Conservation (phyloP, 2,329 filamentous ascomycete genomes). For the Zasmidium citrigriseum region DNA sequence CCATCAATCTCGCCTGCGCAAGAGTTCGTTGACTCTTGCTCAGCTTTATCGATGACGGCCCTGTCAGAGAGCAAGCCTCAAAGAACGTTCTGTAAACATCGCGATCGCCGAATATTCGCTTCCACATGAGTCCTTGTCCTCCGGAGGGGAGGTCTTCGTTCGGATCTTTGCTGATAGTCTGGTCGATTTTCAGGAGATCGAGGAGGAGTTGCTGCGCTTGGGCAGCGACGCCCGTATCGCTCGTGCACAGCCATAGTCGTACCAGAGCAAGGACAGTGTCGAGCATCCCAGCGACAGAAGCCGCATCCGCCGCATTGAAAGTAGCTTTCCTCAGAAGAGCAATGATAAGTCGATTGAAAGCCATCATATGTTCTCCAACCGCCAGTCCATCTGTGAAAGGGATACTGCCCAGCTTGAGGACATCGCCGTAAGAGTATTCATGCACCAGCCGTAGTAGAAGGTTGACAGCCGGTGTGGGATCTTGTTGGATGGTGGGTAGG, state of each 20-base stretch:
- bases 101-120: conserved; percentile 61
- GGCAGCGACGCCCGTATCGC: conserved; percentile 57
- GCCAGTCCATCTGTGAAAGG: conserved; percentile 58
- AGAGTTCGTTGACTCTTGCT: conserved; percentile 58
- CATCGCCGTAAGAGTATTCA: conserved; percentile 52
- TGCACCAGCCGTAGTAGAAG: conserved; percentile 53
- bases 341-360: conserved; percentile 59
- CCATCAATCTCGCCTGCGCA: conserved; percentile 61
- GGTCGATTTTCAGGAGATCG: conserved; percentile 54
- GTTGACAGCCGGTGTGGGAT: conserved; percentile 56
- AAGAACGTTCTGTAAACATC: conserved; percentile 61
- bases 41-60: conserved; percentile 39
- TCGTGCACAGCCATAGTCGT: conserved; percentile 59
- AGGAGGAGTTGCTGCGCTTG: conserved; percentile 56
- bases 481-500: conserved; percentile 56
- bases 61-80: conserved; percentile 52
- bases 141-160: conserved; percentile 23
- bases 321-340: conserved; percentile 59
- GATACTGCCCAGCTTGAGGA: conserved; percentile 39
- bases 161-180: conserved; percentile 31
- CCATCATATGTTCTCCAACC: conserved; percentile 42
- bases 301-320: conserved; percentile 53
- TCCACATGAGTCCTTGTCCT: conserved; percentile 60
- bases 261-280: conserved; percentile 58
- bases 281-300: conserved; percentile 58